Evolutionary conservation across 768 basidiomycete species (phyloP).

Genomic region (Termitomyces sp.): DNA sequence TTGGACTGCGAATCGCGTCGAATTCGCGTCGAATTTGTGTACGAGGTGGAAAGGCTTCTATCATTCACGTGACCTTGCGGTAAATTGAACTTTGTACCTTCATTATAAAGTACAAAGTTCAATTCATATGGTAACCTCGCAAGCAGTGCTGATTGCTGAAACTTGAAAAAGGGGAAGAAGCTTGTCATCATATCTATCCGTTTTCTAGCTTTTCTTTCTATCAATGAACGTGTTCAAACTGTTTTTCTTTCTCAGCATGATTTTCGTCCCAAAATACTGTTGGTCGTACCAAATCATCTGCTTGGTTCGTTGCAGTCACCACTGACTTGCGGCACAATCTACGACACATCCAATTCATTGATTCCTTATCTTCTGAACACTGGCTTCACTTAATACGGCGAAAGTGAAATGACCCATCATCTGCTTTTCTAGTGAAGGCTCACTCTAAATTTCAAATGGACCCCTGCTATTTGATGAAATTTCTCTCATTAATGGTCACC

Average conservation of each 20-base stretch:
- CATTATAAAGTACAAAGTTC: background rate
- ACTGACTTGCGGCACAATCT: background rate
- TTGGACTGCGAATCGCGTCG: background rate
- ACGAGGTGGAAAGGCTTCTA: no score
- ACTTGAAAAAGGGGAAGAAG: background rate
- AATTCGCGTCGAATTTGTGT: no score
- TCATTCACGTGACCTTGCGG: no score
- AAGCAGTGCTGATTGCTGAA: background rate
- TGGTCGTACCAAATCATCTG: no score
- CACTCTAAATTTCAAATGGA: background rate
- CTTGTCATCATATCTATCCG: background rate
- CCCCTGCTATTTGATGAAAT: background rate
- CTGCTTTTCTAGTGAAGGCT: background rate
- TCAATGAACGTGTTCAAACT: background rate
- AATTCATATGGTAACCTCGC: background rate
- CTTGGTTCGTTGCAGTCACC: background rate
- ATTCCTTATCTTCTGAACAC: background rate
- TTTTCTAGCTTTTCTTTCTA: background rate
- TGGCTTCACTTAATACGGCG: background rate
- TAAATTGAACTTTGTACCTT: no score
- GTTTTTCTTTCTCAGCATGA: background rate
- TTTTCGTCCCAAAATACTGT: background rate
- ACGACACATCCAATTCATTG: background rate
- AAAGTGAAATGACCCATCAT: background rate
- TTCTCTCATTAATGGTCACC: background rate